Conservation (phyloP, 148 eudicot species). For the Camellia japonica region DNA sequence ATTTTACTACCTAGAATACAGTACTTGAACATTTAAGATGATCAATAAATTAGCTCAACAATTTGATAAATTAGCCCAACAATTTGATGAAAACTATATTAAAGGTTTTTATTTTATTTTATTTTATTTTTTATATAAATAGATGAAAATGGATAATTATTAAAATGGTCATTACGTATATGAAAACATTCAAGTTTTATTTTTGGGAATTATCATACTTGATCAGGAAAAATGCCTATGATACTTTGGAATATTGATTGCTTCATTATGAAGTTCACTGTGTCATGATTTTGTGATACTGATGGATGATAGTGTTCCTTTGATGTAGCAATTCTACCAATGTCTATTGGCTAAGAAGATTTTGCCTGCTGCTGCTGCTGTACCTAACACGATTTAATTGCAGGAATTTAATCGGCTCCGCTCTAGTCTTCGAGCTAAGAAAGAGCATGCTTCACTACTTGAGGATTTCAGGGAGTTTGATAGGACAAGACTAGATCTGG, state of each 20-base stretch:
- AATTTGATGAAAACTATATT: not conserved
- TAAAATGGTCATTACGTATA: too few relatives aligned
- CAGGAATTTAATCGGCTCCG: constrained; percentile 93
- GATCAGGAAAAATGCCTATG: not conserved
- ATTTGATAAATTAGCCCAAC: too few relatives aligned
- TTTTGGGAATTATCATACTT: not conserved
- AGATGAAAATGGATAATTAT: not conserved
- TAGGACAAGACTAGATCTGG: constrained; percentile 75
- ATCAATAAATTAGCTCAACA: not conserved
- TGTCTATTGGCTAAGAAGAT: not conserved
- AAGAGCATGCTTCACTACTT: constrained; percentile 88
- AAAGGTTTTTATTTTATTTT: not conserved
- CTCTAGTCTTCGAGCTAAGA: constrained; percentile 86
- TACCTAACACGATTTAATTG: constrained; percentile 30
- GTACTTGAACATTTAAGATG: not conserved
- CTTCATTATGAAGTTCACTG: constrained; percentile 6
- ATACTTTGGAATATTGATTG: not conserved
- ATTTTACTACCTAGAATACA: not conserved
- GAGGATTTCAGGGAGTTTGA: constrained; percentile 95
- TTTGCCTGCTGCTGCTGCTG: not conserved
- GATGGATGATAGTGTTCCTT: not conserved
- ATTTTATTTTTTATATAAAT: not conserved
- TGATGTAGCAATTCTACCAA: not conserved
- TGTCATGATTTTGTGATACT: not conserved
- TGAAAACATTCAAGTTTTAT: not conserved